Evolutionary conservation across 805 yeast genomes (phyloP).

Genomic region (Debaryomyces castellii): DNA sequence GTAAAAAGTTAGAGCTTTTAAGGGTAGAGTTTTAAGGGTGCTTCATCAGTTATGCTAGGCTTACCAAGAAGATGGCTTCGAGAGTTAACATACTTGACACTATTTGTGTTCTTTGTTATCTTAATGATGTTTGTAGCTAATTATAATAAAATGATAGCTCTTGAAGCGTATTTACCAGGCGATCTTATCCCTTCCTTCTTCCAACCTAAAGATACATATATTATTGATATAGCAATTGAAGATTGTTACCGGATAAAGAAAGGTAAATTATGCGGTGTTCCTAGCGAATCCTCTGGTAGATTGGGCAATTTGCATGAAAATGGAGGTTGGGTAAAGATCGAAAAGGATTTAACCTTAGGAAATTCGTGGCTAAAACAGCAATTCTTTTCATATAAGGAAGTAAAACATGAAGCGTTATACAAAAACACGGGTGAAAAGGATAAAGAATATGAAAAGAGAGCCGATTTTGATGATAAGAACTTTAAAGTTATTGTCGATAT

Average conservation of each 20-base stretch:
- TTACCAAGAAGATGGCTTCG: conserved; percentile 34
- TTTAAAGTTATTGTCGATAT: conserved; percentile 37
- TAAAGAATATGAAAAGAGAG: conserved; percentile 2
- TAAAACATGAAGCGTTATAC: conserved; percentile 20
- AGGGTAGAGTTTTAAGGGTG: too few relatives aligned
- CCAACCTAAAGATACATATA: conserved; percentile 38
- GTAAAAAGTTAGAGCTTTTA: too few relatives aligned
- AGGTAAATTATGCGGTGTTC: conserved; percentile 25
- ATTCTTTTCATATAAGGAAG: conserved; percentile 35
- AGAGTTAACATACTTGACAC: conserved; percentile 19
- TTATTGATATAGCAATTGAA: conserved; percentile 43
- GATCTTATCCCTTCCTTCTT: conserved; percentile 38
- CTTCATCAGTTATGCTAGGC: conserved; percentile 14
- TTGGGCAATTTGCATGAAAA: conserved; percentile 21
- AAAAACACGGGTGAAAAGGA: conserved; percentile 2
- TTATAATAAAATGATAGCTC: conserved; percentile 29
- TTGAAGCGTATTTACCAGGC: conserved; percentile 26
- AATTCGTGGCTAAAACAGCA: conserved; percentile 42
- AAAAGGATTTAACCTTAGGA: conserved; percentile 49
- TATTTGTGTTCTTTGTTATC: conserved; percentile 16
- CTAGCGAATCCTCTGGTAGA: conserved; percentile 19
- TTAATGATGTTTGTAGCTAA: conserved; percentile 38
- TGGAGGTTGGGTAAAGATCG: conserved; percentile 42
- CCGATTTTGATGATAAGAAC: conserved; percentile 10
- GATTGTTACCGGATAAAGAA: conserved; percentile 24